phyloP scores from a whole-genome alignment of 1,284 basidiomycete genomes.

The Xerocomus cyaneibrunnescens region DNA sequence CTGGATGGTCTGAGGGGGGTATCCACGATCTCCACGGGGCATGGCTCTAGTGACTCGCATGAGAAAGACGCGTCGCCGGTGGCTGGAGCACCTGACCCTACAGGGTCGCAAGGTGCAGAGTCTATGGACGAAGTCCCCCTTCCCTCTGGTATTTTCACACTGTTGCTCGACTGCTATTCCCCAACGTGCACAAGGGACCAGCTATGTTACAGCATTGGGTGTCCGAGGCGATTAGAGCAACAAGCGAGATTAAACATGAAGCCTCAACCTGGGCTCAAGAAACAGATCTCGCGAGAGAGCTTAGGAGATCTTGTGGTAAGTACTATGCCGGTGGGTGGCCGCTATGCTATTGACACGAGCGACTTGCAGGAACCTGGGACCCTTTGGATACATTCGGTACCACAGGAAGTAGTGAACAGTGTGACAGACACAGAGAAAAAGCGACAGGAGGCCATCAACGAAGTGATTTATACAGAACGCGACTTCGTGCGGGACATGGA shows the following conservation, averaged over 20 bases:
- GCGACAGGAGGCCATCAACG: conserved; percentile 98
- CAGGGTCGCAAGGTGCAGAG: conserved; percentile 46
- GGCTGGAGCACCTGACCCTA: conserved; percentile 33
- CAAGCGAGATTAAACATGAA: conserved; percentile 93
- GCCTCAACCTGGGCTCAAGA: conserved; percentile 84
- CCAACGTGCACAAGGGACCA: conserved; percentile 94
- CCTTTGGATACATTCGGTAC: conserved; percentile 97
- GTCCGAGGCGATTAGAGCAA: conserved; percentile 92
- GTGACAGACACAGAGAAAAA: conserved; percentile 94
- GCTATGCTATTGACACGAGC: conserved; percentile 10
- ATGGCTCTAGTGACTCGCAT: conserved; percentile 43
- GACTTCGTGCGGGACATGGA: conserved; percentile 99
- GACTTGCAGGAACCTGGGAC: conserved; percentile 76
- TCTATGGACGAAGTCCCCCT: conserved; percentile 66
- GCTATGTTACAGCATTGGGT: conserved; percentile 96
- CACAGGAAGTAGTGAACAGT: conserved; percentile 90
- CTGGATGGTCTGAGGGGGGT: conserved; percentile 21
- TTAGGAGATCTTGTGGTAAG: conserved; percentile 77
- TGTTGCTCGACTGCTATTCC: conserved; percentile 97
- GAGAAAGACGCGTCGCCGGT: conserved; percentile 44
- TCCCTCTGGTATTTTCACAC: conserved; percentile 95
- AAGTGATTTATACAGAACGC: conserved; percentile 97
- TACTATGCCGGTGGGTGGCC: conserved; percentile 6
- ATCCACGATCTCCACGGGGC: conserved; percentile 39
- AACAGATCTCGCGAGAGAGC: conserved; percentile 80